These are phyloP conservation scores for Ceratobasidium sp. DNA, from an alignment of 1,284 basidiomycete genomes.

Conservation along the genomic window DNA sequence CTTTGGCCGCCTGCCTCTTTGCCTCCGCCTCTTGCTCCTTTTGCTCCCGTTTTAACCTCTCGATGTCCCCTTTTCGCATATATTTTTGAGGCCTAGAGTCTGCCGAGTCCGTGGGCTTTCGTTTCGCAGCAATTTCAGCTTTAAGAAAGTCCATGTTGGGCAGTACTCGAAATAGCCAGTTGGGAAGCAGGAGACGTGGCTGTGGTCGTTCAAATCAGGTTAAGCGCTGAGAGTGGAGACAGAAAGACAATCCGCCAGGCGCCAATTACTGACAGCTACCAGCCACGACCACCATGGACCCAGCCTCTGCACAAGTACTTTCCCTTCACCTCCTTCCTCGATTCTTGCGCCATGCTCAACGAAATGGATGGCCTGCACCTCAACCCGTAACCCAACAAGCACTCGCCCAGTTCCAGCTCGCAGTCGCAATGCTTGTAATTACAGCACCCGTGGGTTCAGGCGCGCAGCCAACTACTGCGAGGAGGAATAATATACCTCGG, in stretches of 20 bases:
- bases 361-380: conserved; percentile 8
- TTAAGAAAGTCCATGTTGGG: conserved; percentile 91
- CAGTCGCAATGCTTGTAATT: neutral
- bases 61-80: conserved; percentile 84
- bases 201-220: neutral
- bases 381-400: neutral
- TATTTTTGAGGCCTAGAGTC: conserved; percentile 76
- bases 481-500: neutral
- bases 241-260: neutral
- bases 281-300: conserved; percentile 22
- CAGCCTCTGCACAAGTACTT: conserved; percentile 13
- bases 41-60: conserved; percentile 70
- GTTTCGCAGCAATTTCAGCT: conserved; percentile 88
- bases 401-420: conserved; percentile 11
- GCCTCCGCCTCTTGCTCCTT: conserved; percentile 61
- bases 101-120: conserved; percentile 71
- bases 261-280: neutral
- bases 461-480: neutral
- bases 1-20: conserved; percentile 53
- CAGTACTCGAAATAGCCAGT: too few species aligned
- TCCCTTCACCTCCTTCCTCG: conserved; percentile 12
- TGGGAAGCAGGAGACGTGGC: conserved; percentile 20
- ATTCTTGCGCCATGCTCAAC: neutral
- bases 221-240: conserved; percentile 9
- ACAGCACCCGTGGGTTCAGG: neutral